Conservation (phyloP, 257 asterid species). For the Voacanga thouarsii region DNA sequence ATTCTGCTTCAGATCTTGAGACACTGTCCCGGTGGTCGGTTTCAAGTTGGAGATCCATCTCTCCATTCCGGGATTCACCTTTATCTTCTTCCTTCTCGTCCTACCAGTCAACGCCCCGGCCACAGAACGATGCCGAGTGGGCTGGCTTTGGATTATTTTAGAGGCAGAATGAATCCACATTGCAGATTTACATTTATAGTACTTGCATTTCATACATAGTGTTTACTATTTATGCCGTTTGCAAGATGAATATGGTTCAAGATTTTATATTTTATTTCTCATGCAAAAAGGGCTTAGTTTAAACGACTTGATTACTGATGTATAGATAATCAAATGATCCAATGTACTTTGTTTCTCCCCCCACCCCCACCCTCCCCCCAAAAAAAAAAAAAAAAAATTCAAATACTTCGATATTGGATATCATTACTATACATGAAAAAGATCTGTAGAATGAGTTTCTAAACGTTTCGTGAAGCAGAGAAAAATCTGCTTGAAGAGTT, state of each 20-base stretch:
- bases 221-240: too few species aligned
- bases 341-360: too few species aligned
- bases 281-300: background rate
- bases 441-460: too few species aligned
- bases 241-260: background rate
- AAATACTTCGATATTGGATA: too few species aligned
- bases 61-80: conserved; percentile 30
- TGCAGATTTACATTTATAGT: background rate
- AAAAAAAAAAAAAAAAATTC: too few species aligned
- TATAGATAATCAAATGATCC: background rate
- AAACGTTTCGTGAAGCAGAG: too few species aligned
- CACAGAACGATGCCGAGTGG: conserved; percentile 43
- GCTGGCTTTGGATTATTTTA: conserved; percentile 51
- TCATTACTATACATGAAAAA: too few species aligned
- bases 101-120: conserved; percentile 37
- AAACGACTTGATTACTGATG: background rate
- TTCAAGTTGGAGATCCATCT: conserved; percentile 45
- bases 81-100: conserved; percentile 37
- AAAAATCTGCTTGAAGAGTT: too few species aligned
- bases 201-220: too few species aligned
- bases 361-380: too few species aligned
- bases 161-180: background rate
- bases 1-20: conserved; percentile 46
- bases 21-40: conserved; percentile 38
- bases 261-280: background rate